A percentile compares a stretch with the other conserved stretches of the same genome.
Conservation (phyloP, 2,329 filamentous ascomycete genomes). For the Cordyceps sp. region DNA sequence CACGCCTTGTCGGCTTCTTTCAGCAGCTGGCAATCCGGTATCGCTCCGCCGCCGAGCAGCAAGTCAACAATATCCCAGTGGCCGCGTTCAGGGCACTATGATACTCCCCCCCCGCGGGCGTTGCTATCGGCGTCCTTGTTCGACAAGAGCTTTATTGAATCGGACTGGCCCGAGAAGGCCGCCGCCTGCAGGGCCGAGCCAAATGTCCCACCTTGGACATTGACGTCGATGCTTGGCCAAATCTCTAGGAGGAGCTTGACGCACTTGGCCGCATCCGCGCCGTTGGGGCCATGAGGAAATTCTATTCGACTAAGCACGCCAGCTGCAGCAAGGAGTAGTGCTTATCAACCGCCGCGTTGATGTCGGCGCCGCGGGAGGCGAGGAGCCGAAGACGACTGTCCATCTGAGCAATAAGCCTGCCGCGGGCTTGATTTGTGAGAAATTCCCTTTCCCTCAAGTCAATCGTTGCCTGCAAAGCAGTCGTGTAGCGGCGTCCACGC, state of each 20-base stretch:
- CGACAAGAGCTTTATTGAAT: not conserved
- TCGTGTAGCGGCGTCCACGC: no score
- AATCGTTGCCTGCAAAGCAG: no score
- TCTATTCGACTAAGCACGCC: not conserved
- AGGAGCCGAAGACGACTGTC: no score
- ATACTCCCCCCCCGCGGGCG: not conserved
- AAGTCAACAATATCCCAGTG: not conserved
- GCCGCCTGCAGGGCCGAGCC: slow-evolving; percentile 6
- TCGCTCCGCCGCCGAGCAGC: slow-evolving; percentile 2
- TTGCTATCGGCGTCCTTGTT: not conserved
- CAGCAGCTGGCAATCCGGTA: slow-evolving; percentile 1
- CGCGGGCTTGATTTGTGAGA: no score
- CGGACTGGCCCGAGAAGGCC: not conserved
- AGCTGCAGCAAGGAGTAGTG: not conserved
- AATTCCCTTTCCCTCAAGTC: no score
- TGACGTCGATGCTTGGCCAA: slow-evolving; percentile 2
- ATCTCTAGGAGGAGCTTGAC: not conserved
- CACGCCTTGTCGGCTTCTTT: slow-evolving; percentile 1
- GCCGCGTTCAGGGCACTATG: not conserved
- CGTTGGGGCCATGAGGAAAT: not conserved
- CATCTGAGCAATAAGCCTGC: no score
- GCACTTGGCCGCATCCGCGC: not conserved
- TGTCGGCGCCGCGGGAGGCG: slow-evolving; percentile 2
- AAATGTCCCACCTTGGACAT: slow-evolving; percentile 3
- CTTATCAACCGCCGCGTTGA: not conserved